Base-by-base conservation (phyloP, 164 flowering plant species). In the Akebia trifoliata region DNA sequence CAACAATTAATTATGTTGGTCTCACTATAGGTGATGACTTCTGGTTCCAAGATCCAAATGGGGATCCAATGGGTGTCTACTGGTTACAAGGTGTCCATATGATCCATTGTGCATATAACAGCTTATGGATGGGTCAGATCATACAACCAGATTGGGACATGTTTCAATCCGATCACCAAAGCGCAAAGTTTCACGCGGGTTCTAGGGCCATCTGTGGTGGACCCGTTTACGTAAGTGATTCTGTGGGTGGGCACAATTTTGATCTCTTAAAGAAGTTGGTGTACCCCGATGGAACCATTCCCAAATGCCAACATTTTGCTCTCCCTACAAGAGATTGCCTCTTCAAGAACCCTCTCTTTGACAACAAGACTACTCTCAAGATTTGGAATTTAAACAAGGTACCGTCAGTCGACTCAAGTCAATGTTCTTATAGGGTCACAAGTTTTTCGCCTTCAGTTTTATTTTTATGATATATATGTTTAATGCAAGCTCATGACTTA, bases 81-180 rank as follows among this genome's bases (percentile, higher is more conserved):
- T 90, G 97, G 97, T 61, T 91, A 38, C 97, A 91, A 73, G 96
- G 94, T 0, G 86, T 83, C 8, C 96, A 91, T 58, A 88, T 86
- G 94, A 79, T 87, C 67, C 94, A 88, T 73, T 88, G 96, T 73
- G 83, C 97, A 21, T 88, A 76, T 57, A 91, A 91, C 80, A 88
- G 96, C 70, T 24, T 91, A 75, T 91, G 96, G 96, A 88, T 88
- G 85, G 94, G 94, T 2, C 90, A 91, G 68, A 72, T 86, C 17
- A 82, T 86, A 38, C 94, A 82, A 24, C 96, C 91, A 0, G 97
- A 90, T 66, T 90, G 95, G 97, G 97, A 87, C 59, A 90, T 90
- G 97, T 90, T 90, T 65, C 97, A 87, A 57, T 86, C 94, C 0
- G 86, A 85, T 55, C 97, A 91, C 57, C 21, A 37, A 0, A 81